Base-by-base conservation (phyloP, 2,329 filamentous ascomycete genomes). In the Diaporthe vexans region DNA sequence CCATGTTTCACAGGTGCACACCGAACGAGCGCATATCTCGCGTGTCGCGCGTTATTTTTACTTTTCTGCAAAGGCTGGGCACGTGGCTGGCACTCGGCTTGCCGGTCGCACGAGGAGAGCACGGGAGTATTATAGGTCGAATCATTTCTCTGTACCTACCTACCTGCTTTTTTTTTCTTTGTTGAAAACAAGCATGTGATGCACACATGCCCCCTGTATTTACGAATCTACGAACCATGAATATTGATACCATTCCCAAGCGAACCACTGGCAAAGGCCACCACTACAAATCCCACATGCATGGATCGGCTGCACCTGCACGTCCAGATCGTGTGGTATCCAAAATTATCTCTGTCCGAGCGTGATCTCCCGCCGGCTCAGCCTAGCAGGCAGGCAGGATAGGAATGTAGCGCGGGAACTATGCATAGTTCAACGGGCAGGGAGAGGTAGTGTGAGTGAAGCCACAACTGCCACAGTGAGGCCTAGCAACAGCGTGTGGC, bases 181-280 rank as follows among this genome's bases (percentile, higher is more conserved):
- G 70, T 43, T 48, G 46, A 48, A 48, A 75, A 73, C 24, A 68
- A 57, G 74, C 74, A 71, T 75, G 71, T 69, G 65, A 33, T 56
- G 51, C 46, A 71, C 69, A 63, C 73, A 58, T 65, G 46, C 58
- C 52, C 35, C 37, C 40, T 73, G 74, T 75, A 75, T 75, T 63
- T 75, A 75, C 59, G 74, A 75, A 71, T 43, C 72, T 56, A 75
- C 57, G 74, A 75, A 72, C 65, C 63, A 75, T 61, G 71, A 74
- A 72, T 61, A 74, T 68, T 73, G 74, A 75, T 75, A 75, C 74
- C 74, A 74, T 56, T 54, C 48, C 52, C 43, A 51, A 69, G 57
- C 29, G 33, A 52, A 56, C 11, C 11, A 7, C 21, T 19, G 11
- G 7, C 48, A 24, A 46, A 26, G 17, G 35, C 51, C n/a, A 72